Base-by-base conservation (phyloP, 768 basidiomycete genomes). In the Amanita rubescens region DNA sequence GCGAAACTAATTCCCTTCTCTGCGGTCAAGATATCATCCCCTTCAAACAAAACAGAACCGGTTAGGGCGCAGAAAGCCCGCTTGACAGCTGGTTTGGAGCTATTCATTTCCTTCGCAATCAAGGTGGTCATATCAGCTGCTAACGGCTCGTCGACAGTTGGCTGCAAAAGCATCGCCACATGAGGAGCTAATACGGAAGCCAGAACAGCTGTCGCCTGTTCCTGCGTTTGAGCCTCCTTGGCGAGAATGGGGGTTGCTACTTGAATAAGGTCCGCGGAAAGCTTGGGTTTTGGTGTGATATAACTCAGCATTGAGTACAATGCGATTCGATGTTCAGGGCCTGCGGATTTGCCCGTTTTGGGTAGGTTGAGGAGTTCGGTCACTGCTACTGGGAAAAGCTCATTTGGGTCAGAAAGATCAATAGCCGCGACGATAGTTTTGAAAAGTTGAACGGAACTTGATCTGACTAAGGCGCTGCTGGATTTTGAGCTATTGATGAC, bases 281-380 rank as follows among this genome's bases (percentile, higher is more conserved):
- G 61, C 10, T 54, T 63, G 11, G 59, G 38, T 4, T 78, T 79
- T 2, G 84, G 74, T 0, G 71, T 67, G 1, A 93, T 57, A 48
- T 63, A 63, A 2, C 75, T 69, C 1, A 93, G 74, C 84, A 98
- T 91, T 1, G 80, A 76, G 68, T 91, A 94, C 8, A 98, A 72
- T 0, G 86, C 74, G 4, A 83, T 66, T 15, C 94, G 83, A 64
- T 98, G 93, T 53, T 95, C 95, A 2, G 88, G 78, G 1, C 92
- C 91, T 0, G 84, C 71, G 0, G 93, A 90, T 73, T 96, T 99
- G 19, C 91, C 88, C 0, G 84, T 67, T 60, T 86, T 84, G 1
- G 92, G 88, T 0, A 92, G 74, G n/a, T 72, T 70, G 9, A 93
- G 70, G 4, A 93, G 66, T 57, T 95, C 91, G 8, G 72, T 72